Percentiles rank a stretch among this genome's conserved stretches.
Conservation (phyloP, 352 stramenopile species). For the Globisporangium megalacanthum region DNA sequence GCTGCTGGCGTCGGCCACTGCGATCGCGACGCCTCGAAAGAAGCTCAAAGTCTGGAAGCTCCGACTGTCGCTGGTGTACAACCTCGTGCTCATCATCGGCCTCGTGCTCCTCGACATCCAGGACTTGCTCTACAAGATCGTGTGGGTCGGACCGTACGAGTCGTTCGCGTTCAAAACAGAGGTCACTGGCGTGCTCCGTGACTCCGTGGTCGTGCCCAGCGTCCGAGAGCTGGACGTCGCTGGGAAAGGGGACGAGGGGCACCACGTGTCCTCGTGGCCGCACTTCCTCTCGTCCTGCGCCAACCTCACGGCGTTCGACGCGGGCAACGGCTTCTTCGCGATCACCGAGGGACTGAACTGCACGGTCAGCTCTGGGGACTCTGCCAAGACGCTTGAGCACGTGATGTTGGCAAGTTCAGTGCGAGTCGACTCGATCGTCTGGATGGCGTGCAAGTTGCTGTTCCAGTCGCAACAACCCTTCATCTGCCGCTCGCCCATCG, state of each 20-base stretch:
- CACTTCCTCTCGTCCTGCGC: conserved; percentile 17
- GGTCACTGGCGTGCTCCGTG: conserved; percentile 10
- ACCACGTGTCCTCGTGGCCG: conserved; percentile 14
- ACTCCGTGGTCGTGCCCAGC: conserved; percentile 2
- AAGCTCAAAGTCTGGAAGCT: conserved; percentile 8
- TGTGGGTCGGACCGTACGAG: conserved; percentile 22
- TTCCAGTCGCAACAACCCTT: conserved; percentile 17
- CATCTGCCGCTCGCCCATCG: conserved; percentile 21
- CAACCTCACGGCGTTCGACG: conserved; percentile 13
- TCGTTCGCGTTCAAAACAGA: conserved; percentile 16
- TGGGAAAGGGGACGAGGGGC: not conserved
- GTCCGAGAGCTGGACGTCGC: not conserved
- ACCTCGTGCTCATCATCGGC: conserved; percentile 3
- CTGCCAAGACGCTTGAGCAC: conserved; percentile 3
- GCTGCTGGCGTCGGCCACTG: conserved; percentile 7
- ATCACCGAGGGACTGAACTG: conserved; percentile 16
- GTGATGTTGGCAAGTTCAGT: conserved; percentile 18
- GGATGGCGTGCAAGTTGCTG: conserved; percentile 19
- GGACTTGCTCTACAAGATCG: conserved; percentile 24
- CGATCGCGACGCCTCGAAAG: conserved; percentile 10
- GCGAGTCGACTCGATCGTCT: conserved; percentile 22
- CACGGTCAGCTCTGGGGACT: conserved; percentile 6
- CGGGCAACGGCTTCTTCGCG: conserved; percentile 17
- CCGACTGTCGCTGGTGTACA: conserved; percentile 5
- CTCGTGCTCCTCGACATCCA: conserved; percentile 17